phyloP scores from a whole-genome alignment of 208 protist genomes.

The Porcisia deanei region DNA sequence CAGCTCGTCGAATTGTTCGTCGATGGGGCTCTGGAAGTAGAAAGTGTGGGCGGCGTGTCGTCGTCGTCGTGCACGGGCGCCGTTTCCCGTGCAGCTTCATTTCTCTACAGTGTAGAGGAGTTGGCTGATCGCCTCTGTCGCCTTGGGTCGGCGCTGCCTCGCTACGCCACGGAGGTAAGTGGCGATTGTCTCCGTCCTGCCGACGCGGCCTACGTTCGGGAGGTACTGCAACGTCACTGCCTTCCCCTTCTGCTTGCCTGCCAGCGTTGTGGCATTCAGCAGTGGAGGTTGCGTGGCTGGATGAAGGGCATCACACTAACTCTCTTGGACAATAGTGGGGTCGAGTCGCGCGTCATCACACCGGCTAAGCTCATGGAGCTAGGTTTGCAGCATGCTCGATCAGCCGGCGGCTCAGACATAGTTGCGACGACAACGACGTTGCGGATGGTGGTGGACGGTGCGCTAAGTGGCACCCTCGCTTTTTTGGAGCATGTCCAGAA shows the following conservation, averaged over 20 bases:
- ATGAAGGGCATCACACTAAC: constrained; percentile 26
- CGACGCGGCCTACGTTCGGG: constrained; percentile 21
- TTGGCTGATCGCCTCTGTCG: constrained; percentile 66
- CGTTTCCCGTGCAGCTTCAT: neutral
- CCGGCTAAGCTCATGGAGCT: constrained; percentile 25
- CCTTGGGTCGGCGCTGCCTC: constrained; percentile 46
- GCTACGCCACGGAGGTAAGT: constrained; percentile 27
- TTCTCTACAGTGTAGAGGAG: constrained; percentile 40
- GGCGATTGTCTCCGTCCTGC: constrained; percentile 30
- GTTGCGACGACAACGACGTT: constrained; percentile 23
- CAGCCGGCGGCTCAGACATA: constrained; percentile 10
- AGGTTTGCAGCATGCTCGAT: constrained; percentile 7
- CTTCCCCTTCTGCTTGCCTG: constrained; percentile 39
- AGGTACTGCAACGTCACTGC: constrained; percentile 38
- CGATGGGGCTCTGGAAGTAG: constrained; percentile 29
- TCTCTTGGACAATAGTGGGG: constrained; percentile 32
- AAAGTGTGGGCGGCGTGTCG: neutral
- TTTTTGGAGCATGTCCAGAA: constrained; percentile 33
- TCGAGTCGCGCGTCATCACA: constrained; percentile 26
- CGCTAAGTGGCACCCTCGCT: constrained; percentile 19
- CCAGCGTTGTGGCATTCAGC: constrained; percentile 37
- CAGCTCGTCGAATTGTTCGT: constrained; percentile 20
- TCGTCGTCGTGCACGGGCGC: neutral
- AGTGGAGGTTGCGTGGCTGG: constrained; percentile 44
- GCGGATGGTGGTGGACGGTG: constrained; percentile 27